Evolutionary conservation across 306 rosid species (phyloP), one percentile per base, ranked within the genome.

Genomic region (Amphicarpaea edgeworthii): DNA sequence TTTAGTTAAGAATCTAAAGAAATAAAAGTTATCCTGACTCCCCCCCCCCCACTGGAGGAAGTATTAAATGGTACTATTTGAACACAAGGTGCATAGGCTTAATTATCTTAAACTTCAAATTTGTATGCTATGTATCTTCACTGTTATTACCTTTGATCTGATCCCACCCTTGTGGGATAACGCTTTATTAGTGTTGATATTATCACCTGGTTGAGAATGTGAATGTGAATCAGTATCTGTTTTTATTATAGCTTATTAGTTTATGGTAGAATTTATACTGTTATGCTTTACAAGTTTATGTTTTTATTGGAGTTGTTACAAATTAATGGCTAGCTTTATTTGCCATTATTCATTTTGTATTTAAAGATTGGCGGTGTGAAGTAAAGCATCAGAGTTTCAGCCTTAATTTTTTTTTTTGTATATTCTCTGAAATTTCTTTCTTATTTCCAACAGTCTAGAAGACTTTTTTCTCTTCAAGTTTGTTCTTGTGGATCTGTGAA

Each of bases 61-160:
- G 65, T 28, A 55, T 63, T 81, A n/a, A 59, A 32, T n/a, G 26
- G 54, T 54, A 28, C 21, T 70, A 43, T 62, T 69, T 68, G 32
- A 21, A 41, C 19, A 57, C 59, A 16, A 68, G 7, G 45, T 38
- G 3, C 41, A 42, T 65, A 3, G 30, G 17, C 32, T 61, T 49
- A 50, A 40, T 24, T 72, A 50, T 77, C 73, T 47, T 51, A 5
- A 41, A 23, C 66, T 50, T 51, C 64, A 51, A 49, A 37, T 42
- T 72, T 68, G 26, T 61, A 30, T 67, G 66, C 51, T 38, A 57
- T 17, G 43, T 65, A 28, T 58, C 61, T 72, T 66, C 7, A 10
- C 57, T 70, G 8, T 60, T 40, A 19, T 67, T 63, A 74, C 37
- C 59, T 23, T 12, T 42, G 57, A 20, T 64, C 59, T 14, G 51